These are phyloP conservation scores for Phytophthora fragariae DNA, from an alignment of 352 stramenopile species.

Conservation along the genomic window DNA sequence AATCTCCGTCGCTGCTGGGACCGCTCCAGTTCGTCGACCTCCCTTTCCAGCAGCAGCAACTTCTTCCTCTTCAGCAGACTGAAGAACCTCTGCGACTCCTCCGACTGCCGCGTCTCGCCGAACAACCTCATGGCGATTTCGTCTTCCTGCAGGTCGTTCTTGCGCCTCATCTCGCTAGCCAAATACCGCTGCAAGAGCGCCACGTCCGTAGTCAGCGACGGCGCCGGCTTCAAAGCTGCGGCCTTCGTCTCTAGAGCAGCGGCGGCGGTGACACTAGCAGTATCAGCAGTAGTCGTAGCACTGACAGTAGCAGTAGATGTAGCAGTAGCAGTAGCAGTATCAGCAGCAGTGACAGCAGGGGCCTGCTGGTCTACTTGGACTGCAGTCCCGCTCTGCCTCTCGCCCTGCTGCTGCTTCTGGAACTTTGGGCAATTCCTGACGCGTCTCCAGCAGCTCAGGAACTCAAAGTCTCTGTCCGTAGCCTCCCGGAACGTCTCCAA, in stretches of 20 bases:
- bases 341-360: background rate
- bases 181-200: background rate
- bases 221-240: background rate
- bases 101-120: background rate
- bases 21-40: conserved; percentile 27
- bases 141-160: background rate
- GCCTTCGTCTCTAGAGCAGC: background rate
- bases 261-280: background rate
- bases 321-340: background rate
- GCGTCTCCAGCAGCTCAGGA: background rate
- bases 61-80: conserved; percentile 34
- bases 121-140: background rate
- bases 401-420: background rate
- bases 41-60: conserved; percentile 22
- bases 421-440: background rate
- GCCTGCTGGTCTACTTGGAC: background rate
- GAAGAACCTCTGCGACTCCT: conserved; percentile 27
- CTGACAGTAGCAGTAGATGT: background rate
- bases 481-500: background rate
- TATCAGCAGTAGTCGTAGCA: background rate
- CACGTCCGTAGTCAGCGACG: background rate
- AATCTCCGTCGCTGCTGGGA: conserved; percentile 16
- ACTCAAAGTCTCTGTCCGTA: background rate
- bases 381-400: background rate
- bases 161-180: background rate